Evolutionary conservation across 306 rosid species (phyloP).

Genomic region (Lathyrus aphaca): DNA sequence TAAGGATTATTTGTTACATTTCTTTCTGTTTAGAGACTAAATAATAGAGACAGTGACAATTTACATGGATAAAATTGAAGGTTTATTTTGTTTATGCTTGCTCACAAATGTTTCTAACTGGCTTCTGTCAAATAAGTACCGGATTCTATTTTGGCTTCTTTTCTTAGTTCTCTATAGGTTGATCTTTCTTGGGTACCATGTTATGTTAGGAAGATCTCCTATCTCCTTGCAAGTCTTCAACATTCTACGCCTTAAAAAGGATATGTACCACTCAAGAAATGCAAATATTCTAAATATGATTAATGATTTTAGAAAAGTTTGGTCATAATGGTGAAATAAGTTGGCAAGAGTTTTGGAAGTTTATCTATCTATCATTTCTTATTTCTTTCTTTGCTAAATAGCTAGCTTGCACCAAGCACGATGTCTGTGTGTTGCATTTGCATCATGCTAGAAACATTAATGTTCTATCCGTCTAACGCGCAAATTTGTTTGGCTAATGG

Average conservation of each 20-base stretch:
- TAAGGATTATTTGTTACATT: not conserved
- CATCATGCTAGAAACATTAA: not conserved
- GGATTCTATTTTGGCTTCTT: constrained; percentile 13
- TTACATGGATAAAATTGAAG: not conserved
- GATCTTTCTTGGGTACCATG: constrained; percentile 15
- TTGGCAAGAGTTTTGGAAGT: constrained; percentile 5
- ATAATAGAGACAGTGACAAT: not conserved
- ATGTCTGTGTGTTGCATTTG: not conserved
- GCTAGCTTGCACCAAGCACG: not conserved
- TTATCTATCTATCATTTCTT: not conserved
- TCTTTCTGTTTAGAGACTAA: not conserved
- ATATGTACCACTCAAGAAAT: not conserved
- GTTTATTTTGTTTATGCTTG: constrained; percentile 16
- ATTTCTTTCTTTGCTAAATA: not conserved
- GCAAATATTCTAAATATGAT: constrained; percentile 5
- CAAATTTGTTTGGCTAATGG: not conserved
- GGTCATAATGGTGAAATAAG: constrained; percentile 2
- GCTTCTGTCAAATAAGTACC: constrained; percentile 17
- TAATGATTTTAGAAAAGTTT: not conserved
- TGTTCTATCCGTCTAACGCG: not conserved
- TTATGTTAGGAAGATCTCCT: not conserved
- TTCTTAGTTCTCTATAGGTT: constrained; percentile 29
- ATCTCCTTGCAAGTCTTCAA: not conserved
- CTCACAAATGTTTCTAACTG: constrained; percentile 3
- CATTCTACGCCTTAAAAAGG: constrained; percentile 7